Evolutionary conservation across 2,329 filamentous ascomycete genomes (phyloP), one percentile per base, ranked within the genome.

Genomic region (Hypoxylon sp.): DNA sequence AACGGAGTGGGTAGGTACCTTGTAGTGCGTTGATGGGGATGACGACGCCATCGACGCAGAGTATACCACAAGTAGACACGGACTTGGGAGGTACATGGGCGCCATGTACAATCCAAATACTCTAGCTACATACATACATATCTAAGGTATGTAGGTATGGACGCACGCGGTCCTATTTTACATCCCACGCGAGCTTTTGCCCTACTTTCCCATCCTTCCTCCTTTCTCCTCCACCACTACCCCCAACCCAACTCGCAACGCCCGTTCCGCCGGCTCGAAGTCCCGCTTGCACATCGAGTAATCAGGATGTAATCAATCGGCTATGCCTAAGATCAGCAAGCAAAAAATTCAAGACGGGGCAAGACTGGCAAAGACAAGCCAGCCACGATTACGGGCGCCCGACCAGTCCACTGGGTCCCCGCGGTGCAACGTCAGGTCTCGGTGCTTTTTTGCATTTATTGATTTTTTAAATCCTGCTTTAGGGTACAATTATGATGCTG

Each of bases 221-320:
- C 43, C 30, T 13, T 11, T n/a, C 14, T 11, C 2, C n/a, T 36
- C 36, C 6, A 17, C 36, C 36, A 9, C 36, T n/a, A 41, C 13
- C 53, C 10, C 28, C 23, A 23, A 59, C 41, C 28, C 36, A 46
- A 30, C 55, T 41, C 49, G 36, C 51, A 60, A 60, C 38, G 14
- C 48, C 51, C 68, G 66, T 57, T 65, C 65, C 63, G 65, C 60
- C 68, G 68, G 68, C 68, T 71, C 68, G 68, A 71, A 71, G 57
- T 71, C 63, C 68, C 68, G 65, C 62, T 30, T 50, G 48, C 21
- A 4, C 14, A 60, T 60, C 25, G 30, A 17, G 58, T 51, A 64
- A 68, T 65, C 65, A 59, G 60, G 59, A 51, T 62, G 60, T 63
- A 67, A 67, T 67, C 65, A 64, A n/a, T n/a, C n/a, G 30, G 36